Percentiles rank a stretch among this genome's conserved stretches.
These are phyloP conservation scores for Tuber borchii DNA, from an alignment of 495 filamentous ascomycete genomes.

Conservation along the genomic window DNA sequence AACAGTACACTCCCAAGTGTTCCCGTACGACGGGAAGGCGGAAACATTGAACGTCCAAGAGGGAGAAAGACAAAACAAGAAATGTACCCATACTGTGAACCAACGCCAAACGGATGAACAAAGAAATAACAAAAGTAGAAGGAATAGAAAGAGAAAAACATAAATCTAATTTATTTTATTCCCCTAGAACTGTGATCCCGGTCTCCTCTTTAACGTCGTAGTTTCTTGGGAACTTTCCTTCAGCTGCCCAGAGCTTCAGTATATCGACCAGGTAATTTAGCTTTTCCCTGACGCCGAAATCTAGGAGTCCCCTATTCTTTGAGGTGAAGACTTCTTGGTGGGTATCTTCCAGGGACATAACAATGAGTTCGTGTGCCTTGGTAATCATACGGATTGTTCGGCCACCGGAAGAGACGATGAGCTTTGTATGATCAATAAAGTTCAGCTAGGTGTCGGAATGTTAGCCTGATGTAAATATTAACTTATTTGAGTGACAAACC, in stretches of 20 bases:
- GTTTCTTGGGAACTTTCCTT: slow-evolving; percentile 32
- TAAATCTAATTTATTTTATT: slow-evolving; percentile 19
- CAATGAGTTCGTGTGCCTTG: slow-evolving; percentile 33
- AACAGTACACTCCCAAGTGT: not conserved
- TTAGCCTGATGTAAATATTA: not conserved
- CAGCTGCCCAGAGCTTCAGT: slow-evolving; percentile 29
- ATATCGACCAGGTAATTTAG: slow-evolving; percentile 35
- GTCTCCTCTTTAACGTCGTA: slow-evolving; percentile 33
- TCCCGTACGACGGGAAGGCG: not conserved
- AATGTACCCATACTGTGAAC: slow-evolving; percentile 7
- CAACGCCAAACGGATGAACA: slow-evolving; percentile 13
- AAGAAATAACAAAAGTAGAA: slow-evolving; percentile 8
- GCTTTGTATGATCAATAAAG: slow-evolving; percentile 94
- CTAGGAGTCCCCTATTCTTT: slow-evolving; percentile 21
- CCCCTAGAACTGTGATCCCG: slow-evolving; percentile 29
- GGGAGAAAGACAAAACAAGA: slow-evolving; percentile 8
- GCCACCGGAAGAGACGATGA: slow-evolving; percentile 33
- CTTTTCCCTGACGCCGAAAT: slow-evolving; percentile 38
- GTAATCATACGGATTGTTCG: slow-evolving; percentile 37
- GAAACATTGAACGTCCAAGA: not conserved
- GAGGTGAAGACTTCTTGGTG: slow-evolving; percentile 26
- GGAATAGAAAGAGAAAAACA: slow-evolving; percentile 1
- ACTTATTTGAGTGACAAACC: slow-evolving; percentile 45
- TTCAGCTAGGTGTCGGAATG: slow-evolving; percentile 58
- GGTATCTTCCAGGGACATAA: slow-evolving; percentile 39